Conservation (phyloP, 2,329 filamentous ascomycete genomes). For the Graphiopsis chlorocephala region DNA sequence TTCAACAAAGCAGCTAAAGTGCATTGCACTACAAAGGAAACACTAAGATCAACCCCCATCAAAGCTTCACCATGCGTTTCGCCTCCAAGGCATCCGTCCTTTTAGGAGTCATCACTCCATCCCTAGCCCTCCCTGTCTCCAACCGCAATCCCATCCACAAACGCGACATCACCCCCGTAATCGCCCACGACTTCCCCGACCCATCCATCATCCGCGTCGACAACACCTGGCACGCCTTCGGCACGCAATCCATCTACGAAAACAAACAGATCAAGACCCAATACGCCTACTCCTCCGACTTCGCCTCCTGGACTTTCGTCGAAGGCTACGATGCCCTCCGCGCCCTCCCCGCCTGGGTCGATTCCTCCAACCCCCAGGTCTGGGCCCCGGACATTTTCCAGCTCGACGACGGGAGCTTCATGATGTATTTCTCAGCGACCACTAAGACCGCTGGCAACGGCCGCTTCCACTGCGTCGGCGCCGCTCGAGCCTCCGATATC, state of each 20-base stretch:
- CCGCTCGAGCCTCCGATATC: slow-evolving; percentile 24
- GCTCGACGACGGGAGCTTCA: slow-evolving; percentile 26
- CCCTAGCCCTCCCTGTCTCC: background rate
- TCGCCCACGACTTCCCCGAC: slow-evolving; percentile 35
- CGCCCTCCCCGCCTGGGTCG: slow-evolving; percentile 31
- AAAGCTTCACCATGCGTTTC: background rate
- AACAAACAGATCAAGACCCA: slow-evolving; percentile 32
- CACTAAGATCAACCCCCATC: background rate
- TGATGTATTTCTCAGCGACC: slow-evolving; percentile 32
- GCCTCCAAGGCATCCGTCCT: background rate
- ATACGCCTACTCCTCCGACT: slow-evolving; percentile 35
- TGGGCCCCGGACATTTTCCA: slow-evolving; percentile 38
- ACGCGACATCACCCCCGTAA: slow-evolving; percentile 17
- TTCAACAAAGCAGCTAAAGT: background rate
- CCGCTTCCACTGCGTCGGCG: slow-evolving; percentile 29
- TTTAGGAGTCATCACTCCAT: background rate
- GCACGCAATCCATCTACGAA: slow-evolving; percentile 29
- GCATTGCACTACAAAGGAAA: background rate
- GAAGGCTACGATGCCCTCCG: slow-evolving; percentile 32
- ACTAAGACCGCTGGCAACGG: slow-evolving; percentile 25
- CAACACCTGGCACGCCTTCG: slow-evolving; percentile 38
- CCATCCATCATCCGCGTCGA: slow-evolving; percentile 34
- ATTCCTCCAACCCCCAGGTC: slow-evolving; percentile 24
- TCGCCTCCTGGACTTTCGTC: slow-evolving; percentile 30
- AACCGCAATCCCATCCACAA: background rate